Evolutionary conservation across 2,329 filamentous ascomycete species (phyloP).

Genomic region (Colletotrichum plurivorum): DNA sequence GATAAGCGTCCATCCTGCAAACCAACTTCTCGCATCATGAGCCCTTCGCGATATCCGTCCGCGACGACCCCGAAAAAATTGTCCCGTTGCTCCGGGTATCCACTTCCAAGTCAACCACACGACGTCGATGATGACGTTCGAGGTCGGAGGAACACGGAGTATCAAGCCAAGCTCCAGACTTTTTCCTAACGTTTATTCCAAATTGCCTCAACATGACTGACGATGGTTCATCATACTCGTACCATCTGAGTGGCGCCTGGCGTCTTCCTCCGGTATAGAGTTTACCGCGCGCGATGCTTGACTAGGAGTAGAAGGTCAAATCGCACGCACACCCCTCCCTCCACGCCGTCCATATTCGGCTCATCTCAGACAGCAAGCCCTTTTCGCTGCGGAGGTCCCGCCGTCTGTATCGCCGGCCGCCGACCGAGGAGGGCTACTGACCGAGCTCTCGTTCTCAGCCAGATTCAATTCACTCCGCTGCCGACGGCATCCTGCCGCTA

Average conservation of each 20-base stretch:
- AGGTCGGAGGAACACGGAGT: no score
- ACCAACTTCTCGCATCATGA: slow-evolving; percentile 22
- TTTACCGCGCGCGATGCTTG: slow-evolving; percentile 20
- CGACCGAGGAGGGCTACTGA: background rate
- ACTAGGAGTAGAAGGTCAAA: slow-evolving; percentile 6
- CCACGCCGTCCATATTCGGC: background rate
- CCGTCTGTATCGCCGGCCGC: slow-evolving; percentile 10
- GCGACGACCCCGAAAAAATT: background rate
- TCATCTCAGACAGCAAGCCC: slow-evolving; percentile 1
- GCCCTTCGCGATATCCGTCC: background rate
- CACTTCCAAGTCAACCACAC: background rate
- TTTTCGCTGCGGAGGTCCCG: slow-evolving; percentile 16
- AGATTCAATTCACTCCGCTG: background rate
- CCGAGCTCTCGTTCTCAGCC: background rate
- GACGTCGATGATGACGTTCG: background rate
- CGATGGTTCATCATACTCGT: background rate
- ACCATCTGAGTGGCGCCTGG: slow-evolving; percentile 1
- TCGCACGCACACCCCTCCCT: background rate
- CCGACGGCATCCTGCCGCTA: slow-evolving; percentile 25
- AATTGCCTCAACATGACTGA: background rate
- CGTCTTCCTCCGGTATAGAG: slow-evolving; percentile 4
- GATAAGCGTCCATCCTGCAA: slow-evolving; percentile 17
- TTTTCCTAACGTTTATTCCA: background rate
- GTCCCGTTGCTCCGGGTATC: slow-evolving; percentile 1
- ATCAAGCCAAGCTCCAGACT: background rate